Evolutionary conservation across 2,329 filamentous ascomycete genomes (phyloP), one percentile per base, ranked within the genome.

Genomic region (Cladophialophora bantiana): DNA sequence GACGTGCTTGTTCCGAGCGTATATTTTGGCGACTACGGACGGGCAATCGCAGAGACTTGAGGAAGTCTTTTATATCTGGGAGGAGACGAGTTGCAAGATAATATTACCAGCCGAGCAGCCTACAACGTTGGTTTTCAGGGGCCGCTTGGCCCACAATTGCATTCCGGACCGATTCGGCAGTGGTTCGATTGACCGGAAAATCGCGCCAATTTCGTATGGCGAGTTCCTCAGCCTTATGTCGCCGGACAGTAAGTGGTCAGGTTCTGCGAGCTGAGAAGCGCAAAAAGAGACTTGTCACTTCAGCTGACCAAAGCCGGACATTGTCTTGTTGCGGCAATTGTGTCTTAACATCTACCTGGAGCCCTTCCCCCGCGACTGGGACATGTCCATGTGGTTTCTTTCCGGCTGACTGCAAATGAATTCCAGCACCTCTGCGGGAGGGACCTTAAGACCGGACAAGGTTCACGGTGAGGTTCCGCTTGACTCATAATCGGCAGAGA

Each of bases 131-230:
- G 26, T 50, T 10, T 26, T 10, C 45, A 50, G 45, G 45, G 45
- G 45, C 18, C 12, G 12, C 12, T 26, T 50, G 18, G 18, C 18
- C 45, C 5, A 26, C 18, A 20, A 9, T 50, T 26, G 18, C n/a
- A 26, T 50, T 26, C 45, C 45, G 18, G 45, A 50, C 45, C 18
- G 18, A 50, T 50, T 50, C 45, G 45, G 45, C 45, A 50, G 13
- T 18, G 18, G 45, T 50, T 26, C 10, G 18, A 26, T 50, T 50
- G 26, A 18, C 45, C 45, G 45, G 45, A 50, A 50, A 26, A 50
- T 50, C 12, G 45, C n/a, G 45, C 45, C 45, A 50, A 50, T 50
- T 50, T 50, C 10, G 18, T 18, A 3, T 2, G 26, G 26, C 26
- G 26, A 26, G 26, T 26, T 12, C 3, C 45, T 50, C 45, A 50